phyloP scores from a whole-genome alignment of 2,329 filamentous ascomycete genomes.

The Beauveria asiatica region DNA sequence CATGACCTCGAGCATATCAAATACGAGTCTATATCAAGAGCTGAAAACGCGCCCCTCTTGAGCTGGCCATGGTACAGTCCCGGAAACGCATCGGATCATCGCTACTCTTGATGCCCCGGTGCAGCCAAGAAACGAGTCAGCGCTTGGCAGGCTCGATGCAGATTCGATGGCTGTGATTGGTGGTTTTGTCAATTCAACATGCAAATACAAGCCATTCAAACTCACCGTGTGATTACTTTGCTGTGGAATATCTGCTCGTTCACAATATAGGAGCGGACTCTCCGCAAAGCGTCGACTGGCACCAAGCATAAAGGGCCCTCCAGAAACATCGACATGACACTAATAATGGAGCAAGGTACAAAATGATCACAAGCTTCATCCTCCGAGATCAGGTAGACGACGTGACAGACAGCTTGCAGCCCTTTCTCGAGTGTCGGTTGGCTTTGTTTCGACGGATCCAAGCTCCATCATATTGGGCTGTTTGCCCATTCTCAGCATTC shows the following conservation, averaged over 20 bases:
- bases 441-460: no score
- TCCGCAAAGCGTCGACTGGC: background rate
- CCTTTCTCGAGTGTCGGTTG: background rate
- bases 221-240: background rate
- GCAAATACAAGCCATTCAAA: background rate
- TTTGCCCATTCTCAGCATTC: background rate
- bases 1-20: background rate
- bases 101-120: background rate
- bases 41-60: background rate
- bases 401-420: no score
- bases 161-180: background rate
- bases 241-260: background rate
- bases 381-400: no score
- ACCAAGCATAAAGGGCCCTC: no score
- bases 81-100: background rate
- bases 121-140: conserved; percentile 4
- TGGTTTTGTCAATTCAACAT: background rate
- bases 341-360: no score
- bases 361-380: no score
- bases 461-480: background rate
- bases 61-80: background rate
- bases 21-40: background rate
- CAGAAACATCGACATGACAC: no score
- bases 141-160: background rate
- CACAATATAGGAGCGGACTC: background rate